Evolutionary conservation across 2,329 filamentous ascomycete genomes (phyloP), one percentile per base, ranked within the genome.

Genomic region (Onygenales sp.): DNA sequence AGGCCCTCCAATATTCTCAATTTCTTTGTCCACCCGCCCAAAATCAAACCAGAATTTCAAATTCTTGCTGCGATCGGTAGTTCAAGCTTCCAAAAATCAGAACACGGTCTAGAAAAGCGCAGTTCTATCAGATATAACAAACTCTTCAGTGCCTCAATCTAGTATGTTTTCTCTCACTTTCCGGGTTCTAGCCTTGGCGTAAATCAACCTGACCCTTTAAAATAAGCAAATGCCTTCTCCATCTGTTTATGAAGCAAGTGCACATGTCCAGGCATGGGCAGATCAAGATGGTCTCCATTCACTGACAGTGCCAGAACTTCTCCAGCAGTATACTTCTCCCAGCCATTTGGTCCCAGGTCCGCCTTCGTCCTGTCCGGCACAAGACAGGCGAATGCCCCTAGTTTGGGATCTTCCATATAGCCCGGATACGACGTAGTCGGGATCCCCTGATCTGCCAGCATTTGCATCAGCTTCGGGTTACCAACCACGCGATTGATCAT

Each of bases 391-490:
- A 51, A 51, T 36, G 49, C 32, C 7, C 49, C 49, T 9, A 51
- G 33, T 13, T 51, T 43, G n/a, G 49, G 32, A 45, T 45, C 50
- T 27, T 27, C 21, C 51, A 53, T 53, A 38, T 17, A 55, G 14
- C 53, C 53, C 38, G 50, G 50, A 47, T 53, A 53, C 10, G 50
- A 17, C 53, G 43, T 53, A 27, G 50, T 45, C 11, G 50, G 53
- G 14, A 55, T 32, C 31, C 49, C 43, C 50, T 53, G 39, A 27
- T 46, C 50, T 9, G 14, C 35, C 50, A 55, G 39, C 42, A 46
- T 53, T 43, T 36, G 41, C 53, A 55, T 47, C 53, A 45, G 33
- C 31, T 41, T 21, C 11, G 50, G 39, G 32, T 55, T 39, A 32
- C 31, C 50, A 13, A 35, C 14, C 17, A 53, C 53, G 39, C 50